phyloP scores from a whole-genome alignment of 192 early-diverging fungal species.

The Funneliformis mosseae region DNA sequence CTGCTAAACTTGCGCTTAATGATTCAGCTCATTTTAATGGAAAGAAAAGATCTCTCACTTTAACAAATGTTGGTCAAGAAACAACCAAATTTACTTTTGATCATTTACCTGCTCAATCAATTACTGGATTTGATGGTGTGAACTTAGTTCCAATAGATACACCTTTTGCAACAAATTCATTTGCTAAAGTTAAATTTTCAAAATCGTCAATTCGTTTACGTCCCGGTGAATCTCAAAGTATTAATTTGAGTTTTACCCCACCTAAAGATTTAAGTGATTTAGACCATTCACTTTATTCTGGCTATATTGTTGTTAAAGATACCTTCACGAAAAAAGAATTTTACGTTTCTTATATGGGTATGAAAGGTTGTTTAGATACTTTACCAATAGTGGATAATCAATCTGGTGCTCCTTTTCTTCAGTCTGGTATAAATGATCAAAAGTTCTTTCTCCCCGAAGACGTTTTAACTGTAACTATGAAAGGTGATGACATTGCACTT shows the following conservation, averaged over 20 bases:
- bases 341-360: conserved; percentile 42
- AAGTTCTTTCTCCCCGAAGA: background rate
- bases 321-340: conserved; percentile 9
- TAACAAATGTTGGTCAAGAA: conserved; percentile 46
- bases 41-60: conserved; percentile 39
- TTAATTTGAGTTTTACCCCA: conserved; percentile 46
- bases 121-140: conserved; percentile 41
- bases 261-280: conserved; percentile 27
- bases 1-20: conserved; percentile 60
- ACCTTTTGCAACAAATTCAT: conserved; percentile 35
- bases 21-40: conserved; percentile 43
- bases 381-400: conserved; percentile 39
- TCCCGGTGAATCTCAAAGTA: conserved; percentile 35
- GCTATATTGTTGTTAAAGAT: conserved; percentile 34
- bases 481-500: background rate
- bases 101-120: conserved; percentile 45
- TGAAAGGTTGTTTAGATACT: conserved; percentile 37
- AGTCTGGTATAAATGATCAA: background rate
- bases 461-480: background rate
- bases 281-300: conserved; percentile 42
- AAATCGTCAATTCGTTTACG: conserved; percentile 34
- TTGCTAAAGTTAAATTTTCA: conserved; percentile 45
- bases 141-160: conserved; percentile 36
- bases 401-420: conserved; percentile 34
- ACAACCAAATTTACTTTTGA: conserved; percentile 39